Evolutionary conservation across 306 rosid species (phyloP), one percentile per base, ranked within the genome.

Genomic region (Cicer yamashitae): DNA sequence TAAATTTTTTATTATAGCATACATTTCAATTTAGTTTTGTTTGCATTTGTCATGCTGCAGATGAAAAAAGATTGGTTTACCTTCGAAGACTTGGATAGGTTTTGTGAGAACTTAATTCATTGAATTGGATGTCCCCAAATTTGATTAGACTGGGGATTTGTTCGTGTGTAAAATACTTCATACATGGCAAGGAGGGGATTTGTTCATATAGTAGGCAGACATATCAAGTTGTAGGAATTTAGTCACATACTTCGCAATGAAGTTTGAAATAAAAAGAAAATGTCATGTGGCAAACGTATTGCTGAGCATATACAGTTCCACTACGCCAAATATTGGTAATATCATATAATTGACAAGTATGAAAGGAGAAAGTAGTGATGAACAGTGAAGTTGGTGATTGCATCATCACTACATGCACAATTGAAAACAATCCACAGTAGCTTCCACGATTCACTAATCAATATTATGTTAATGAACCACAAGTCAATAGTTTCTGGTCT

Each of bases 61-160:
- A 90, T 92, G 96, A 83, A 75, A 59, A 71, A 82, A 51, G 77
- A 81, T 68, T 92, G 96, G 97, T 92, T 92, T 87, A 78, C 81
- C 10, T 50, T 39, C 0, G 83, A 87, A 51, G 82, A 74, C 46
- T 75, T 90, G 61, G 87, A 84, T 46, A 73, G 69, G 51, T 92
- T 92, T 73, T 70, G 73, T 70, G 66, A 84, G 78, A 50, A 61
- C 79, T 86, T 41, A 54, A 51, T 46, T 53, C 81, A 12, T 14
- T 39, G 82, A 73, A 37, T 52, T 50, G 71, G 70, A 82, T 25
- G 52, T 76, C 56, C 41, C 56, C 69, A 77, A 77, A 71, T 62
- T 30, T 74, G 30, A 66, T 34, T 59, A 40, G 50, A 78, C 14
- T 37, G 46, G 41, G 43, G 57, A n/a, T 30, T 30, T 30, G 37